Percentiles rank a stretch among this genome's conserved stretches.
phyloP scores from a whole-genome alignment of 106 monocot genomes.

The Allium cepa region DNA sequence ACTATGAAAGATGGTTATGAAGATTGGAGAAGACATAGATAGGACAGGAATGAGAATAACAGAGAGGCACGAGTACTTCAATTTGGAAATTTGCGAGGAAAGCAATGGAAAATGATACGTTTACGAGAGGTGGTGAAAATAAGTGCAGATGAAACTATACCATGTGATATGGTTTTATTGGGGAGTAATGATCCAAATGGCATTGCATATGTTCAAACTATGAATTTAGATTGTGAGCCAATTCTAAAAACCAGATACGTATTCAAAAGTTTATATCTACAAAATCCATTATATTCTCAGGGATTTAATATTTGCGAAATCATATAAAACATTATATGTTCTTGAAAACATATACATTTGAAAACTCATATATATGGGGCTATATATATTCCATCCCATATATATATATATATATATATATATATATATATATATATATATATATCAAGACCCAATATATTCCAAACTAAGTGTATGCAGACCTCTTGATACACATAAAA shows the following conservation, averaged over 20 bases:
- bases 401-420: no score
- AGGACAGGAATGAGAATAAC: slow-evolving; percentile 91
- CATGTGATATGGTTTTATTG: slow-evolving; percentile 90
- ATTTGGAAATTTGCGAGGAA: slow-evolving; percentile 53
- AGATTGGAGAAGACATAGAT: slow-evolving; percentile 94
- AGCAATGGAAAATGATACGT: slow-evolving; percentile 83
- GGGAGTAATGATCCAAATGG: slow-evolving; percentile 93
- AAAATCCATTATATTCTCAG: no score
- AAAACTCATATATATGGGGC: no score
- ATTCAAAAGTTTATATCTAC: no score
- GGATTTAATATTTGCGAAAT: no score
- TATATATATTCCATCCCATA: no score
- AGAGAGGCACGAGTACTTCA: slow-evolving; percentile 68
- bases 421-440: no score
- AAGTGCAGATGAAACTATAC: slow-evolving; percentile 70
- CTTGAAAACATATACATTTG: no score
- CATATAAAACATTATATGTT: no score
- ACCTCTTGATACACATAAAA: no score
- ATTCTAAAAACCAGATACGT: slow-evolving; percentile 96
- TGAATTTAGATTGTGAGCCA: slow-evolving; percentile 98
- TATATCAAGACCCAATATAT: no score
- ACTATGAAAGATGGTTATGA: slow-evolving; percentile 99
- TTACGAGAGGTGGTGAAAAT: slow-evolving; percentile 93
- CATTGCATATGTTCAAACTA: slow-evolving; percentile 95
- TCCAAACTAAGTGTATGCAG: no score